A percentile compares a stretch with the other conserved stretches of the same genome.
phyloP scores from a whole-genome alignment of 345 rosid species.

The Salix viminalis region DNA sequence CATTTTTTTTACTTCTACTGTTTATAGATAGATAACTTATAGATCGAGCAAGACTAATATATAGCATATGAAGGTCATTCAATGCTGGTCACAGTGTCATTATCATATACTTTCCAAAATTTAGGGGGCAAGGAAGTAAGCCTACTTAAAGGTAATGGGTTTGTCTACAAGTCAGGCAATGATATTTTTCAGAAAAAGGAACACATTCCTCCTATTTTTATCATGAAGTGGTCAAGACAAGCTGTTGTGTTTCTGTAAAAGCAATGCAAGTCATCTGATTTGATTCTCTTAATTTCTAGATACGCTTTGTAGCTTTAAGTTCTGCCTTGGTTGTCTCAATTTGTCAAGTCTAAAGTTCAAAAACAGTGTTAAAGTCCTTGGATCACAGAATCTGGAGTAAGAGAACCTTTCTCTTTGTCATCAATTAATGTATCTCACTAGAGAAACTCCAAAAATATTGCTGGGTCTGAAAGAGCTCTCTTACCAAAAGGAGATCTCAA shows the following conservation, averaged over 20 bases:
- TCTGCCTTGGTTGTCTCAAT: not conserved
- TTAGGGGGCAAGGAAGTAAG: not conserved
- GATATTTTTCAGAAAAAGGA: not conserved
- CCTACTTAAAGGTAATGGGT: not conserved
- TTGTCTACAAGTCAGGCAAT: not conserved
- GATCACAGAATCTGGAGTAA: not conserved
- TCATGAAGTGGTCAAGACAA: not conserved
- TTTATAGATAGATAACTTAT: not conserved
- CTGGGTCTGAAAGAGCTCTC: not conserved
- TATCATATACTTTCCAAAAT: not conserved
- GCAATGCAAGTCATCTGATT: not conserved
- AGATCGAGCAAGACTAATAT: not conserved
- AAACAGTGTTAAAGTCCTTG: not conserved
- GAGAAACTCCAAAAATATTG: not conserved
- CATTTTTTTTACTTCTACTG: not conserved
- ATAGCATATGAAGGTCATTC: not conserved
- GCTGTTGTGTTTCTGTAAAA: not conserved
- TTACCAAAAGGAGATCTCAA: not conserved
- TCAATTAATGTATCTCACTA: not conserved
- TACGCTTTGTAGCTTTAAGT: not conserved
- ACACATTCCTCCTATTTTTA: not conserved
- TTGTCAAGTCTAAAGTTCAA: not conserved
- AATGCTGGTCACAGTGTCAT: not conserved
- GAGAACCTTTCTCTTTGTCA: not conserved
- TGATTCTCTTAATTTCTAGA: not conserved